Conservation (phyloP, 805 yeast species). For the Spathaspora sp. region DNA sequence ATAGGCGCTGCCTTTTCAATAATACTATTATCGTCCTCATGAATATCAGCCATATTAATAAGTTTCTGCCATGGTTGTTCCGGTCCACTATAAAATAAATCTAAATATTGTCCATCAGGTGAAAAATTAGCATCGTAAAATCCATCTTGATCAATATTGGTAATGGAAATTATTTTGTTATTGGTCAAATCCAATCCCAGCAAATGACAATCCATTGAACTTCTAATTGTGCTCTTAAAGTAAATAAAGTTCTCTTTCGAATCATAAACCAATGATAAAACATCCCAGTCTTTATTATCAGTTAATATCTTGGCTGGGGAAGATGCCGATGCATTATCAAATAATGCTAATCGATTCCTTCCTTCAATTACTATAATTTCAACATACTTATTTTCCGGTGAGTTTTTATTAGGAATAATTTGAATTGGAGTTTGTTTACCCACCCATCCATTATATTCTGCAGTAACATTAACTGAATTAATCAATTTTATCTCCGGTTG, state of each 20-base stretch:
- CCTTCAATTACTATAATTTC: conserved; percentile 62
- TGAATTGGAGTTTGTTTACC: conserved; percentile 35
- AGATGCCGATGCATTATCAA: conserved; percentile 35
- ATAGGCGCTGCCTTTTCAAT: conserved; percentile 12
- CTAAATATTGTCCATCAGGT: conserved; percentile 63
- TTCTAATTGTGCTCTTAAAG: conserved; percentile 66
- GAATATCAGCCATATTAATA: conserved; percentile 34
- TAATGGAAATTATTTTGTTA: conserved; percentile 38
- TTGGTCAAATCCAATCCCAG: conserved; percentile 49
- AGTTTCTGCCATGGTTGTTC: conserved; percentile 74
- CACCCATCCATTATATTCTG: conserved; percentile 56
- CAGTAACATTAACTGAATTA: conserved; percentile 28
- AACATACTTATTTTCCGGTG: conserved; percentile 48
- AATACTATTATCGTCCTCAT: conserved; percentile 11
- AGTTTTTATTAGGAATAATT: conserved; percentile 15
- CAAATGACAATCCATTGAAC: conserved; percentile 79
- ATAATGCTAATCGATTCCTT: conserved; percentile 74
- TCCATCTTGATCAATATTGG: conserved; percentile 53
- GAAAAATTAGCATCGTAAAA: conserved; percentile 69
- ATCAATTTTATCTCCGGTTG: conserved; percentile 31
- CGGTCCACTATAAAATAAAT: conserved; percentile 74
- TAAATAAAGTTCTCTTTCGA: conserved; percentile 42
- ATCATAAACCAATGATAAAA: conserved; percentile 55
- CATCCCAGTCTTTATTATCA: conserved; percentile 73
- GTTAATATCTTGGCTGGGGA: conserved; percentile 42